Conservation (phyloP, 2,329 filamentous ascomycete genomes). For the Hymenotorrendiella dingleyae region DNA sequence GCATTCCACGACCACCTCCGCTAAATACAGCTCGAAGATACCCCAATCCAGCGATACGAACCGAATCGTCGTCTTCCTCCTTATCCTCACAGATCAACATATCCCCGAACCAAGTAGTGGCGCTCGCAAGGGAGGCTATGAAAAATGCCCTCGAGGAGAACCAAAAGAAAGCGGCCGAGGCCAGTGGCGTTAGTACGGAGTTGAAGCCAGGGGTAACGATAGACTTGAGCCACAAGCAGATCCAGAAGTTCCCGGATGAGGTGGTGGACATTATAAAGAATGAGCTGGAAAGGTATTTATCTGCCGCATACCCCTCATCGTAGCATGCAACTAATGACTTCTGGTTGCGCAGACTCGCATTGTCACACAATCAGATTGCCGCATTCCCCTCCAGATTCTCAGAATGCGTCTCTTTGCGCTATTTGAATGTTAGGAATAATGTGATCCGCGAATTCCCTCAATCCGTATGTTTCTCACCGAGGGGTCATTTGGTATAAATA, state of each 20-base stretch:
- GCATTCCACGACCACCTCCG: conserved; percentile 31
- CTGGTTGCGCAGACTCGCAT: conserved; percentile 54
- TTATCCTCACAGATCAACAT: conserved; percentile 47
- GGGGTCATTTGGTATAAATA: neutral
- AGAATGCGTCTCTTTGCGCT: conserved; percentile 71
- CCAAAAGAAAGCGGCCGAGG: conserved; percentile 55
- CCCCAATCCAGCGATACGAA: conserved; percentile 43
- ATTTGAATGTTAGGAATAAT: conserved; percentile 76
- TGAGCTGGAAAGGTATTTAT: conserved; percentile 31
- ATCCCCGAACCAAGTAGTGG: conserved; percentile 58
- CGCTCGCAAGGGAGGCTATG: conserved; percentile 61
- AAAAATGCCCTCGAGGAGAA: conserved; percentile 61
- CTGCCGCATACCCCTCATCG: conserved; percentile 5
- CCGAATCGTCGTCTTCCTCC: conserved; percentile 36
- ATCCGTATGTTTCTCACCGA: conserved; percentile 43
- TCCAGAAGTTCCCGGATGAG: conserved; percentile 41
- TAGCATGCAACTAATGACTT: conserved; percentile 20
- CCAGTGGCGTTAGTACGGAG: conserved; percentile 52
- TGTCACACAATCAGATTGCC: conserved; percentile 73
- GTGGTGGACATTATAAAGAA: conserved; percentile 33
- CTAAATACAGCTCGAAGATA: conserved; percentile 28
- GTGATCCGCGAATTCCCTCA: conserved; percentile 61
- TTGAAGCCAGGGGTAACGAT: conserved; percentile 66
- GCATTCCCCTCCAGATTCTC: conserved; percentile 65
- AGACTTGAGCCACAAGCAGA: conserved; percentile 70